Base-by-base conservation (phyloP, 768 basidiomycete species). In the Crepidotus variabilis region DNA sequence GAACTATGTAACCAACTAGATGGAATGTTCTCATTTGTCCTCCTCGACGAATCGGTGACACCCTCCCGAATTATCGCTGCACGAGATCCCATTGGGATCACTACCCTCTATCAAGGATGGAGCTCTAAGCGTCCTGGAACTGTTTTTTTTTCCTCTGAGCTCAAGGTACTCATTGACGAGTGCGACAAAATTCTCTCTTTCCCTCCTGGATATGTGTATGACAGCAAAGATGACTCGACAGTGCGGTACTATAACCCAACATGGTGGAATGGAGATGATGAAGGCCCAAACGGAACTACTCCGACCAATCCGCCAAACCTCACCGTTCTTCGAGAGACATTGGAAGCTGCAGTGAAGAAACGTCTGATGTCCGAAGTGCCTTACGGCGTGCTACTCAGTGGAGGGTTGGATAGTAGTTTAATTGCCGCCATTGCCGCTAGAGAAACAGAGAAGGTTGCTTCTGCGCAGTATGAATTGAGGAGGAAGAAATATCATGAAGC, bases 21-120 rank as follows among this genome's bases (percentile, higher is more conserved):
- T 68, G 97, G 97, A 61, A 96, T 99, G 92, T 99, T 99, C 77
- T 94, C 96, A 1, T 99, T 98, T 67, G 90, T 98, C 60, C 83
- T 98, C 47, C 79, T 98, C 57, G 97, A 99, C 73, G 93, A 95
- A 68, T 91, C 93, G 11, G 88, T 90, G 57, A 78, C 88, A 0
- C 96, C 96, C 8, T 80, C 93, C 21, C 85, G 96, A 54, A 78
- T 99, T 59, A 94, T 99, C 65, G 97, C 95, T 57, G 94, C 94
- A 4, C 90, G 97, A 35, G 97, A 99, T 69, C 94, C 97, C 22
- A 87, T 99, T 66, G 97, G 97, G 21, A 93, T 98, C 69, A 98
- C 97, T 51, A 98, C 97, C n/a, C 79, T 99, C 8, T 99, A 98
- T 73, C 94, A 96, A 75, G 97, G 97, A 43, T 94, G 90, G 90